Base-by-base conservation (phyloP, 1,139 yeast species). In the Hanseniaspora gamundiae region DNA sequence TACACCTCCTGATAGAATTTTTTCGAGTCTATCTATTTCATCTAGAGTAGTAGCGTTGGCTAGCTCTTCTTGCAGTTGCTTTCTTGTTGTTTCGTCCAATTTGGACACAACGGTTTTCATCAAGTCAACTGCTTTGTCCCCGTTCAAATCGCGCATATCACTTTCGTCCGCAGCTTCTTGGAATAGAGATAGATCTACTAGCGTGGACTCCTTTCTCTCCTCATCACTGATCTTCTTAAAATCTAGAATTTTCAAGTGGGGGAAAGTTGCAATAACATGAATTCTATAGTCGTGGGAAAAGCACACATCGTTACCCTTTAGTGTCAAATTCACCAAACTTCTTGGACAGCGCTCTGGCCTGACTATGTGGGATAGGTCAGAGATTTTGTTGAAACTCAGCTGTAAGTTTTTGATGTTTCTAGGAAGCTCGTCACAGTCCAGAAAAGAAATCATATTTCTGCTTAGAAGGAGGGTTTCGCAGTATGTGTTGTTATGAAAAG, bases 11-110 rank as follows among this genome's bases (percentile, higher is more conserved):
- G 62, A 51, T 2, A 60, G 48, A 36, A 59, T 40, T 35, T 66
- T 64, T 58, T 85, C 94, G 26, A 87, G 73, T 43, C 76, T 64
- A 50, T 80, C 85, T 13, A 87, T 80, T 51, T 87, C 95, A 13
- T 73, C 82, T 48, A 87, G 59, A 44, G 80, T 77, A 4, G 76
- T 69, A 1, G 95, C 94, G 30, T 62, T 65, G 44, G 71, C 70
- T 45, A 87, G 65, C 47, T 76, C 71, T 41, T 66, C 59, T 50
- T 78, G 68, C 42, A 87, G 61, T 44, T 64, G 63, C 14, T 61
- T 61, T 48, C 70, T 72, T 26, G 48, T 53, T 43, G 80, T 86
- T 13, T 70, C 76, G 1, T 78, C 67, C 51, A 84, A 64, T 47
- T 70, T 73, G 30, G 62, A 58, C 19, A 67, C 62, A 0, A 67